Evolutionary conservation across 1,284 basidiomycete genomes (phyloP), one percentile per base, ranked within the genome.

Genomic region (Caloboletus firmus): DNA sequence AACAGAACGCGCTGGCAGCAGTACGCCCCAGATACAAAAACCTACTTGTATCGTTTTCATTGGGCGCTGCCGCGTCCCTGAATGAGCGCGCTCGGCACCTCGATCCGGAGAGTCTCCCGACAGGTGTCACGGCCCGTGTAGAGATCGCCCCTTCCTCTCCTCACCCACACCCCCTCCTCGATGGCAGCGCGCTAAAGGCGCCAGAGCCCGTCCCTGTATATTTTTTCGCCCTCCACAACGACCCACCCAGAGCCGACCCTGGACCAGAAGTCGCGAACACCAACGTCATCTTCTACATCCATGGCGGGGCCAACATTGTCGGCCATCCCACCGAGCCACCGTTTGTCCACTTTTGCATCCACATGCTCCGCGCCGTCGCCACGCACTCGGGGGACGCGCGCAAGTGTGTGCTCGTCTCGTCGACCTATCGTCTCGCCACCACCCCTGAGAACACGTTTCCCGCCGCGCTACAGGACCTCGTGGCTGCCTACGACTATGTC

Each of bases 361-460:
- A 50, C 4, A 17, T 69, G 5, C 63, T 70, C 22, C 57, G 52
- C 1, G 47, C 45, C 2, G 18, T 54, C 18, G 59, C 54, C 1
- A 17, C 44, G 9, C 44, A 11, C 12, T 31, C 64, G 11, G 45
- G 31, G 36, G 39, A 42, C 5, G 12, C 37, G 1, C 1, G 37
- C 24, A 58, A 54, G 9, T 55, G 48, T 31, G 41, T 59, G 15
- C 59, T 66, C 32, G 10, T 59, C 30, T 62, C 68, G 1, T 63
- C 66, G 3, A 56, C 58, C 36, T 67, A 65, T 35, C 58, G 68
- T 11, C 57, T 70, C 15, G 61, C 66, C 7, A 62, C 61, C 2
- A 41, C 52, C 31, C 56, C 65, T 0, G 55, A 66, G 30, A 69
- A 69, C 13, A 15, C 52, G 0, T 70, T 70, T 17, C 66, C 66